A percentile compares a stretch with the other conserved stretches of the same genome.
These are phyloP conservation scores for Chaetomium olivaceum DNA, from an alignment of 2,329 filamentous ascomycete genomes.

Conservation along the genomic window DNA sequence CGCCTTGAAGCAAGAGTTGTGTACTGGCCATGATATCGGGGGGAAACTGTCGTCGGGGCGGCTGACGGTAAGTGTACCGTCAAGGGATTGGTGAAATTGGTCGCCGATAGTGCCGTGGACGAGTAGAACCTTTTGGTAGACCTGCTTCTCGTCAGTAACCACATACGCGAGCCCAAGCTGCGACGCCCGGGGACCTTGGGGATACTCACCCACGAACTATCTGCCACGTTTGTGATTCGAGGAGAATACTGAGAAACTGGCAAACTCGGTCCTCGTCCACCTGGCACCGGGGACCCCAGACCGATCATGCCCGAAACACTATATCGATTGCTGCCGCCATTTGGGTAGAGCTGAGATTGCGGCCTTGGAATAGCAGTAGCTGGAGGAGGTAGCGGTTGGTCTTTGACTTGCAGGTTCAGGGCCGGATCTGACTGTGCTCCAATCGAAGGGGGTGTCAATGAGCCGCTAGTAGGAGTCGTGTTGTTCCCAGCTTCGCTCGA, in stretches of 20 bases:
- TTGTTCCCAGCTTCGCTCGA: conserved; percentile 62
- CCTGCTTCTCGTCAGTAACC: conserved; percentile 52
- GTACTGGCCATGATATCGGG: conserved; percentile 81
- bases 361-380: conserved; percentile 40
- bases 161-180: no score
- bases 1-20: conserved; percentile 86
- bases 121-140: conserved; percentile 86
- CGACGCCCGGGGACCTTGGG: not conserved
- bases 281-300: conserved; percentile 55
- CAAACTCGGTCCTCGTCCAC: conserved; percentile 54
- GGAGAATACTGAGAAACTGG: conserved; percentile 80
- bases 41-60: conserved; percentile 87
- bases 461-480: conserved; percentile 66
- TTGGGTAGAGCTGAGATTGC: conserved; percentile 41
- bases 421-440: conserved; percentile 66
- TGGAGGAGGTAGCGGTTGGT: conserved; percentile 37
- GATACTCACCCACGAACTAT: conserved; percentile 77
- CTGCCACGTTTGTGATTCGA: conserved; percentile 72
- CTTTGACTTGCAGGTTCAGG: conserved; percentile 63
- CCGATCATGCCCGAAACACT: conserved; percentile 67
- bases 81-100: conserved; percentile 63
- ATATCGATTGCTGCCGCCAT: conserved; percentile 52
- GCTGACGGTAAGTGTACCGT: conserved; percentile 76
- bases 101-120: conserved; percentile 82
- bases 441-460: conserved; percentile 73